Evolutionary conservation across 495 filamentous ascomycete species (phyloP).

Genomic region (Astrothelium macrocarpum): DNA sequence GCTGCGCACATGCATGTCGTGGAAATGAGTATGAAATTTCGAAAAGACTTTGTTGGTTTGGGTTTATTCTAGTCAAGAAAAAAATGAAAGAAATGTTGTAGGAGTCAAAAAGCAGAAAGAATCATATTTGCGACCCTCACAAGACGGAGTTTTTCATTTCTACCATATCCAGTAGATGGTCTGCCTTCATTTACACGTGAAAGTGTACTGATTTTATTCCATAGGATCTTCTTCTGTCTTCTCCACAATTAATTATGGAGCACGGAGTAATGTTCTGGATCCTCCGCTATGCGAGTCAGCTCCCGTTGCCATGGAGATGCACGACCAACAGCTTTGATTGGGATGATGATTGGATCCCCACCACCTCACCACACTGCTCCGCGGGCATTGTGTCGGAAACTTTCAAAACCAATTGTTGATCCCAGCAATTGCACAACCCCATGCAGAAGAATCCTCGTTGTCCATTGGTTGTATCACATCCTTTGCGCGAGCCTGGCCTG

Average conservation of each 20-base stretch:
- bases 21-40: too few relatives aligned
- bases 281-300: not conserved
- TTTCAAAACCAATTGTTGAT: not conserved
- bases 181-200: too few relatives aligned
- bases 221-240: too few relatives aligned
- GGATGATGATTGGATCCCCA: not conserved
- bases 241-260: not conserved
- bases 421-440: not conserved
- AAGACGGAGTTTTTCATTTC: too few relatives aligned
- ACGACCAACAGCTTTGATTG: not conserved
- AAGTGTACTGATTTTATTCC: too few relatives aligned
- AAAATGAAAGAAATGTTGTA: too few relatives aligned
- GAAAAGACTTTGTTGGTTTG: too few relatives aligned
- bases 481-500: not conserved
- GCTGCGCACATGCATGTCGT: too few relatives aligned
- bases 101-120: too few relatives aligned
- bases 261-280: not conserved
- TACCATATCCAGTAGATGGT: too few relatives aligned
- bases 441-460: not conserved
- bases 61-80: too few relatives aligned
- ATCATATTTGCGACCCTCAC: too few relatives aligned
- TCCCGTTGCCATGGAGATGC: conserved; percentile 5
- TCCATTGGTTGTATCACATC: not conserved
- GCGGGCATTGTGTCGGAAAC: not conserved
- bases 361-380: not conserved